Conservation (phyloP, 768 basidiomycete genomes). For the Lyophyllum semitale region DNA sequence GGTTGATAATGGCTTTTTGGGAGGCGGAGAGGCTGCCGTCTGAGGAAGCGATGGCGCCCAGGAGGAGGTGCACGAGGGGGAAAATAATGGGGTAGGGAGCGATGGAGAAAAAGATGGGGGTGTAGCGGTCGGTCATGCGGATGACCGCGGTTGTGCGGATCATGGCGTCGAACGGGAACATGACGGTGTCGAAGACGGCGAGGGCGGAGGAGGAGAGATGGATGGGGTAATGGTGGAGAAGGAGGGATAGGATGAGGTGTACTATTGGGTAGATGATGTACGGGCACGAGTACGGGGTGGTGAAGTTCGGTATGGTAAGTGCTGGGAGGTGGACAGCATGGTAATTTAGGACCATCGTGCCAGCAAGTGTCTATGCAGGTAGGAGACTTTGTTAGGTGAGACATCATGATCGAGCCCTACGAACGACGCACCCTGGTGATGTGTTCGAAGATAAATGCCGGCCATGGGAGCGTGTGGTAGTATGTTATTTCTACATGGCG, state of each 20-base stretch:
- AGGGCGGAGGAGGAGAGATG: conserved; percentile 19
- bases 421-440: conserved; percentile 42
- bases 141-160: conserved; percentile 45
- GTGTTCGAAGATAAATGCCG: conserved; percentile 44
- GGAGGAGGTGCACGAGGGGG: conserved; percentile 44
- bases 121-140: conserved; percentile 34
- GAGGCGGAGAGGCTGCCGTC: conserved; percentile 47
- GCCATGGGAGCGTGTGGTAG: conserved; percentile 39
- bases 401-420: background rate
- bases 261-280: conserved; percentile 51
- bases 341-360: conserved; percentile 42
- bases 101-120: conserved; percentile 22
- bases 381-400: background rate
- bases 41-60: conserved; percentile 48
- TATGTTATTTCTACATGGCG: conserved; percentile 23
- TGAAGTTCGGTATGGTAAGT: conserved; percentile 47
- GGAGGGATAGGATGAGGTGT: conserved; percentile 43
- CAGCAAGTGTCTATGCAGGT: conserved; percentile 47
- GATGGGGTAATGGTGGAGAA: conserved; percentile 41
- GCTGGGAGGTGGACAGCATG: conserved; percentile 46
- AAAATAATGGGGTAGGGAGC: conserved; percentile 38
- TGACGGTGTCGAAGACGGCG: conserved; percentile 38
- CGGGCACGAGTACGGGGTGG: no score
- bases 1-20: conserved; percentile 41
- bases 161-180: conserved; percentile 54